Evolutionary conservation across 1,284 basidiomycete genomes (phyloP).

Genomic region (Sanghuangporus baumii): DNA sequence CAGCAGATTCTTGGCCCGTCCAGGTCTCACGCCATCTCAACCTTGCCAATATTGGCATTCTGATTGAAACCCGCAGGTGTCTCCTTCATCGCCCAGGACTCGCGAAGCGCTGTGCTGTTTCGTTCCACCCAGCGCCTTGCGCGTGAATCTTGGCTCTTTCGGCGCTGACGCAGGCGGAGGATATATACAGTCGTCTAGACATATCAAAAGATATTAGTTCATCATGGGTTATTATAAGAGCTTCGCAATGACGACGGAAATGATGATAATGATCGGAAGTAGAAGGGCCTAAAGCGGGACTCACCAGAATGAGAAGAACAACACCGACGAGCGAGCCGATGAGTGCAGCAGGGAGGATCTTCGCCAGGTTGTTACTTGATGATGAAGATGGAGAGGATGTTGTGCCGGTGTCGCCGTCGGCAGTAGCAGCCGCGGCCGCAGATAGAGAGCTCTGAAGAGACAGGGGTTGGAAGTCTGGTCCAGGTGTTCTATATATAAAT

Average conservation of each 20-base stretch:
- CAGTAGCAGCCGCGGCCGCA: not conserved
- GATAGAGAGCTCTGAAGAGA: not conserved
- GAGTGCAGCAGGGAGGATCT: slow-evolving; percentile 12
- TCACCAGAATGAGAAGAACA: slow-evolving; percentile 9
- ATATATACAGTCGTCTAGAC: slow-evolving; percentile 11
- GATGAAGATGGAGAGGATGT: slow-evolving; percentile 1
- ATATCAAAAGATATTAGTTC: not conserved
- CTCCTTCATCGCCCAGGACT: slow-evolving; percentile 17
- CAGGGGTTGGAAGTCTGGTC: not conserved
- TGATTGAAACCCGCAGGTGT: not conserved
- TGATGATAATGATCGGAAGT: not conserved
- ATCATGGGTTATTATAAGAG: not conserved
- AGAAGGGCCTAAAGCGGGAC: not conserved
- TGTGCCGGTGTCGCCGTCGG: not conserved
- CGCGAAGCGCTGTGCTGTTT: slow-evolving; percentile 4
- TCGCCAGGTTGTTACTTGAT: slow-evolving; percentile 3
- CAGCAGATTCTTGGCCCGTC: not conserved
- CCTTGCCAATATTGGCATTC: not conserved
- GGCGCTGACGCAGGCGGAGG: slow-evolving; percentile 12
- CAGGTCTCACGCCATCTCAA: not conserved
- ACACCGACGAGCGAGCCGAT: slow-evolving; percentile 15
- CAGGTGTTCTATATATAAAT: not conserved
- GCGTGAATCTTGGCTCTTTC: slow-evolving; percentile 7
- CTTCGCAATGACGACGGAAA: not conserved
- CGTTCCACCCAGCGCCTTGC: slow-evolving; percentile 14